Conservation (phyloP, 179 eudicot species). For the Corrigiola litoralis region DNA sequence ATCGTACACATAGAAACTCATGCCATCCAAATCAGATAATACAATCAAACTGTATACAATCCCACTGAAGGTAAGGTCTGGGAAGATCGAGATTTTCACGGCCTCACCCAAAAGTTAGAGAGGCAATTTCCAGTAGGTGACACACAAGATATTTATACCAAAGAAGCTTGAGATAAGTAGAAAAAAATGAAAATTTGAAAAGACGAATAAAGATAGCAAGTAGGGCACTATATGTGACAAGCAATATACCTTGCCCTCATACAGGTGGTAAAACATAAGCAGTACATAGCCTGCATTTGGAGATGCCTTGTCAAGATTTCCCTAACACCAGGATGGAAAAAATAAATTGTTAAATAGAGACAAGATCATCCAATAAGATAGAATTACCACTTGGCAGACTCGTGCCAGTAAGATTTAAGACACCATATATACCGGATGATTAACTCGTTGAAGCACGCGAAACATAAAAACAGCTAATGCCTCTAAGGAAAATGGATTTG, state of each 20-base stretch:
- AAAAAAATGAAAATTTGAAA: neutral
- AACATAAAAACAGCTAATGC: conserved; percentile 83
- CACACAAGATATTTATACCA: too few species aligned
- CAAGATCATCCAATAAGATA: neutral
- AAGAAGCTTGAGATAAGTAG: neutral
- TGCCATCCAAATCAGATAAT: neutral
- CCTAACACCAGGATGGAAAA: conserved; percentile 37
- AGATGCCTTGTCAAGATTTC: conserved; percentile 85
- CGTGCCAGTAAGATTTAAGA: neutral
- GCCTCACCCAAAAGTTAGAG: too few species aligned
- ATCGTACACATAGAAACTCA: neutral
- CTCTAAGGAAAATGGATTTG: conserved; percentile 86
- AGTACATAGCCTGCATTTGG: conserved; percentile 84
- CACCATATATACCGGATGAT: conserved; percentile 72
- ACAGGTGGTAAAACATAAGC: conserved; percentile 88
- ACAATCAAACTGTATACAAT: neutral
- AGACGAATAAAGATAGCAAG: neutral
- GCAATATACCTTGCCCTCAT: conserved; percentile 74
- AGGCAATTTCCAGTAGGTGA: too few species aligned
- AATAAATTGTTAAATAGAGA: neutral
- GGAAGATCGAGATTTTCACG: too few species aligned
- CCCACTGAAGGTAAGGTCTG: too few species aligned
- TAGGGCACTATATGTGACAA: neutral
- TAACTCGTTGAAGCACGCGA: conserved; percentile 77
- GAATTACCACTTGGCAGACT: neutral